Percentiles rank a stretch among this genome's conserved stretches.
Conservation (phyloP, 2,329 filamentous ascomycete species). For the Pyricularia grisea region DNA sequence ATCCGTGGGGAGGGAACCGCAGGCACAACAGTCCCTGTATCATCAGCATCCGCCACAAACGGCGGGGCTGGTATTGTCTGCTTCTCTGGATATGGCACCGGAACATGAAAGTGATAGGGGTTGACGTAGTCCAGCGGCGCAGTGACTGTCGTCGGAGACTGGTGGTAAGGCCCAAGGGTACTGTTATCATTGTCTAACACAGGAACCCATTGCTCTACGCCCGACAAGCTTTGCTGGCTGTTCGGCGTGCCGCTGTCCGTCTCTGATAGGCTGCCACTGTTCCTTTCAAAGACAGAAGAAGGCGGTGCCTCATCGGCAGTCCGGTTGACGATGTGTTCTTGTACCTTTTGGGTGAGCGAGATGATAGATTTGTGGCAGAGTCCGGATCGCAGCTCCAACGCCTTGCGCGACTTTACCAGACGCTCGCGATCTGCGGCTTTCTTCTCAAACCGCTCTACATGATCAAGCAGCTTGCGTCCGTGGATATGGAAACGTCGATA, state of each 20-base stretch:
- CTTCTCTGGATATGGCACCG: constrained; percentile 13
- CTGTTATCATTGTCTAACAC: constrained; percentile 6
- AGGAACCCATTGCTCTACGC: constrained; percentile 12
- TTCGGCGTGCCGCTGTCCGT: constrained; percentile 27
- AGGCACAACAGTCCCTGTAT: constrained; percentile 21
- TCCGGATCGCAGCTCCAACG: constrained; percentile 25
- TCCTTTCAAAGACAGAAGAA: constrained; percentile 37
- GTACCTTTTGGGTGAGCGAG: constrained; percentile 28
- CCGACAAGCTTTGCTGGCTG: constrained; percentile 21
- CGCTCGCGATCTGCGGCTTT: constrained; percentile 5
- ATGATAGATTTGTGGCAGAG: constrained; percentile 32
- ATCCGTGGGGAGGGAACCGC: constrained; percentile 9
- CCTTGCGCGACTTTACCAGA: constrained; percentile 18
- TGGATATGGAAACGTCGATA: constrained; percentile 43
- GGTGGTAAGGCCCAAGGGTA: constrained; percentile 17
- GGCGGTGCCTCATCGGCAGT: constrained; percentile 18
- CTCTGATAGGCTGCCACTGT: constrained; percentile 37
- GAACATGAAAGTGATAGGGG: constrained; percentile 27
- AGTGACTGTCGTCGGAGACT: constrained; percentile 20
- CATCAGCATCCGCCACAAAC: constrained; percentile 16
- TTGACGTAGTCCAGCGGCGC: constrained; percentile 15
- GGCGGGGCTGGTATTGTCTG: constrained; percentile 15
- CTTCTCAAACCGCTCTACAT: constrained; percentile 29
- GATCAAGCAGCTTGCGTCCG: constrained; percentile 33
- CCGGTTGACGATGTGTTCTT: constrained; percentile 26